A percentile compares a stretch with the other conserved stretches of the same genome.
phyloP scores from a whole-genome alignment of 495 filamentous ascomycete species.

The Penicillium cosmopolitanum region DNA sequence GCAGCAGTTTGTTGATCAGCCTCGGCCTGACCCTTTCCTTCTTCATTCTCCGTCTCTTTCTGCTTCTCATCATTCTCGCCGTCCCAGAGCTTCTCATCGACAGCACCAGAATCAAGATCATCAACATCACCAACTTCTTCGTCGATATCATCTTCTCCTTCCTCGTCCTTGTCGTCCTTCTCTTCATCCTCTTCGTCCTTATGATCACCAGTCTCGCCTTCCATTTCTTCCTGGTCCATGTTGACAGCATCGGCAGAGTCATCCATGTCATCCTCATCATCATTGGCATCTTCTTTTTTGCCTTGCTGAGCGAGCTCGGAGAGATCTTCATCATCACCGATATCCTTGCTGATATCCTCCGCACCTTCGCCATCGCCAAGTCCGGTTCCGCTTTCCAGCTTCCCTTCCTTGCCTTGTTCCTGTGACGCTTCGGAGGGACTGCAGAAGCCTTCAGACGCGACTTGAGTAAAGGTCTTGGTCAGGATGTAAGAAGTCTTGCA shows the following conservation, averaged over 20 bases:
- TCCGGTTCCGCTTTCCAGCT: constrained; percentile 90
- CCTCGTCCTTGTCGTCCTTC: constrained; percentile 52
- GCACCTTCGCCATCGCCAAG: constrained; percentile 94
- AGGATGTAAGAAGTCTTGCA: constrained; percentile 77
- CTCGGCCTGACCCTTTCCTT: constrained; percentile 64
- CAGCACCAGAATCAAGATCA: constrained; percentile 81
- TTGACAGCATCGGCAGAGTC: constrained; percentile 83
- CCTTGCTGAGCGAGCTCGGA: constrained; percentile 86
- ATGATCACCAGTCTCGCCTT: constrained; percentile 43
- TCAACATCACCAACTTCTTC: constrained; percentile 89
- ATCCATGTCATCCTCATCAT: constrained; percentile 61
- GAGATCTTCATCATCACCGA: constrained; percentile 90
- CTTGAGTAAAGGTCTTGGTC: constrained; percentile 70
- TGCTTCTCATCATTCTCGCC: constrained; percentile 75
- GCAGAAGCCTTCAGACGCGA: constrained; percentile 88
- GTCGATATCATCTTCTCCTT: constrained; percentile 72
- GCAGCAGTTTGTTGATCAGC: constrained; percentile 67
- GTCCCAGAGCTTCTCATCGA: constrained; percentile 99
- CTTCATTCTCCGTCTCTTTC: constrained; percentile 80
- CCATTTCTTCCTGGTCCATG: constrained; percentile 86
- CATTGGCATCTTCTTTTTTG: constrained; percentile 61
- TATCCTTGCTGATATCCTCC: constrained; percentile 97
- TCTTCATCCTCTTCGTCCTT: constrained; percentile 71
- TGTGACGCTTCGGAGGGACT: constrained; percentile 77
- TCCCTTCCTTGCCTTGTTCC: constrained; percentile 66